Evolutionary conservation across 495 filamentous ascomycete genomes (phyloP).

Genomic region (Trichocladium antarcticum): DNA sequence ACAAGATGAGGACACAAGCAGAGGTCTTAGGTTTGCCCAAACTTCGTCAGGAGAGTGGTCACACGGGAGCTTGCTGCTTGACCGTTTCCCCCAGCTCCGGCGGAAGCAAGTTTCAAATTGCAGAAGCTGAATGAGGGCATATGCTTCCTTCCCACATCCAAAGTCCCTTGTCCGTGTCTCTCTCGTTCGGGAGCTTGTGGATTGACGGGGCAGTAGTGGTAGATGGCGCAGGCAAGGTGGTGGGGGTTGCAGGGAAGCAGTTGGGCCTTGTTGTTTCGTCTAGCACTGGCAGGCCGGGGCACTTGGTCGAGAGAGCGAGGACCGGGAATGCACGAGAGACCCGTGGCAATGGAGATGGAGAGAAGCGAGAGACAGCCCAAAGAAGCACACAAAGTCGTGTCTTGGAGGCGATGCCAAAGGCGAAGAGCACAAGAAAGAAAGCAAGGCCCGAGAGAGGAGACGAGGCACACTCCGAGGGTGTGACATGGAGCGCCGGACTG

Average conservation of each 20-base stretch:
- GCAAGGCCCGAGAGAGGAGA: background rate
- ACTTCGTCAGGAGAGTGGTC: background rate
- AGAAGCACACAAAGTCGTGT: constrained; percentile 7
- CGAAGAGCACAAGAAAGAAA: constrained; percentile 1
- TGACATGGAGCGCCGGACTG: constrained; percentile 5
- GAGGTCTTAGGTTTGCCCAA: background rate
- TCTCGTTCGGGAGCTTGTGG: background rate
- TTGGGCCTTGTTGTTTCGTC: background rate
- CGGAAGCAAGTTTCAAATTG: background rate
- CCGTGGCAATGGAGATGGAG: background rate
- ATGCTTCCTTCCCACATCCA: background rate
- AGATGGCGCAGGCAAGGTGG: background rate
- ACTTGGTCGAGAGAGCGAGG: background rate
- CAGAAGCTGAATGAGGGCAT: background rate
- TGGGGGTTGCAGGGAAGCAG: background rate
- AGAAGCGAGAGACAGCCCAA: constrained; percentile 5
- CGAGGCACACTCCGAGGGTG: constrained; percentile 6
- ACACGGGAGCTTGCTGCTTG: background rate
- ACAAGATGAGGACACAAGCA: background rate
- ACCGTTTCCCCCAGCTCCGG: background rate
- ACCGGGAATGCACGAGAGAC: background rate
- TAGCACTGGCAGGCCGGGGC: background rate
- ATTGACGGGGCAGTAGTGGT: background rate
- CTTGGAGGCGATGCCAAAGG: background rate
- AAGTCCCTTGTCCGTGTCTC: background rate